These are phyloP conservation scores for Capsella rubella DNA, from an alignment of 441 rosid genomes.

Conservation along the genomic window DNA sequence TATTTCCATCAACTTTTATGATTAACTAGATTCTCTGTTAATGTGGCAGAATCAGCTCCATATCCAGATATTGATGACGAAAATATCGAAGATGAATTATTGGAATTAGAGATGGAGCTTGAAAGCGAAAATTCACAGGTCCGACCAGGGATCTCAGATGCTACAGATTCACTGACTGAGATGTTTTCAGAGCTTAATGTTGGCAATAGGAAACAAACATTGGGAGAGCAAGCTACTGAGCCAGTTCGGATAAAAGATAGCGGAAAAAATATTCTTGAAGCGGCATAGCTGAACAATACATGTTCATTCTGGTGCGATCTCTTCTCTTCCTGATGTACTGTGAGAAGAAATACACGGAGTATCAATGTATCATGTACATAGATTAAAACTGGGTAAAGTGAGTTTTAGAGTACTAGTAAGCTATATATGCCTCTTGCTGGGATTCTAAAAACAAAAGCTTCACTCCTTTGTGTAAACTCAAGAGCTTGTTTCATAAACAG, in stretches of 20 bases:
- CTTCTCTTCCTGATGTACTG: slow-evolving; percentile 12
- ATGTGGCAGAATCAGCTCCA: slow-evolving; percentile 58
- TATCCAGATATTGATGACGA: slow-evolving; percentile 67
- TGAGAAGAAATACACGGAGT: neutral
- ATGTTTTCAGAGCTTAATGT: slow-evolving; percentile 66
- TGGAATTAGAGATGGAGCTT: slow-evolving; percentile 64
- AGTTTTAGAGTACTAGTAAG: slow-evolving; percentile 27
- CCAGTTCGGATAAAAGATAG: slow-evolving; percentile 45
- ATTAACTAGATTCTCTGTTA: slow-evolving; percentile 22
- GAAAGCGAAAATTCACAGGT: slow-evolving; percentile 48
- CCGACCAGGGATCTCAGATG: slow-evolving; percentile 40
- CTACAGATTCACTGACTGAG: slow-evolving; percentile 52
- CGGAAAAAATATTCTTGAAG: slow-evolving; percentile 50
- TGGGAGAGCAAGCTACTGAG: slow-evolving; percentile 33
- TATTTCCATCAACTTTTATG: slow-evolving; percentile 8
- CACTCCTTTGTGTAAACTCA: slow-evolving; percentile 21
- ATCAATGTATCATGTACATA: neutral
- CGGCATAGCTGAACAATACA: slow-evolving; percentile 46
- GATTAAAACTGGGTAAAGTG: slow-evolving; percentile 9
- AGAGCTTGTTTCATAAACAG: slow-evolving; percentile 19
- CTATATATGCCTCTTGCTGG: slow-evolving; percentile 13
- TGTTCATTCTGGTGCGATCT: slow-evolving; percentile 27
- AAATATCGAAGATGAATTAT: slow-evolving; percentile 71
- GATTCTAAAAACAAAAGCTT: slow-evolving; percentile 29
- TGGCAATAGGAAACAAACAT: slow-evolving; percentile 41